Evolutionary conservation across 257 asterid genomes (phyloP).

Genomic region (Apocynum venetum): DNA sequence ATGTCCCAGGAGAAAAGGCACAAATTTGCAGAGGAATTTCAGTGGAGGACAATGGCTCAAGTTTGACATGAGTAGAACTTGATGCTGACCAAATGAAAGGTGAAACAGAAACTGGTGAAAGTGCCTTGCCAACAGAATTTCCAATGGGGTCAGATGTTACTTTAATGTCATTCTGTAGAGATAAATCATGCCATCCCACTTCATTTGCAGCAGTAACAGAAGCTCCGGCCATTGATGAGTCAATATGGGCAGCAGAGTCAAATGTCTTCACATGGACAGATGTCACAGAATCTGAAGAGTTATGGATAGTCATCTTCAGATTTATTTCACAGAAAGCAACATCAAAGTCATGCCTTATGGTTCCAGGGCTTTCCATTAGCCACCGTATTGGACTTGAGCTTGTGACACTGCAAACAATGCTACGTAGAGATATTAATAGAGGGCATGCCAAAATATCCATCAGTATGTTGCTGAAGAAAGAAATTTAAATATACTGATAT

Average conservation of each 20-base stretch:
- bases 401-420: slow-evolving; percentile 40
- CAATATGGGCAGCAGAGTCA: slow-evolving; percentile 34
- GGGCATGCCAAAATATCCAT: neutral
- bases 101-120: slow-evolving; percentile 36
- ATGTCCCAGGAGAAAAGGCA: slow-evolving; percentile 80
- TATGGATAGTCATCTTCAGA: slow-evolving; percentile 57
- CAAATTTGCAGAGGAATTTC: slow-evolving; percentile 65
- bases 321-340: slow-evolving; percentile 59
- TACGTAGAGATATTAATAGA: neutral
- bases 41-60: slow-evolving; percentile 54
- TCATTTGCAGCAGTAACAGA: slow-evolving; percentile 50
- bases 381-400: slow-evolving; percentile 79
- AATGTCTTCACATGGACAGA: slow-evolving; percentile 51
- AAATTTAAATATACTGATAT: neutral
- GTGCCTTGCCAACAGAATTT: slow-evolving; percentile 35
- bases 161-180: slow-evolving; percentile 45
- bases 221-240: slow-evolving; percentile 27
- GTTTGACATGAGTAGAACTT: slow-evolving; percentile 53
- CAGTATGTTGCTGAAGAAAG: neutral
- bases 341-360: slow-evolving; percentile 57
- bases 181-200: slow-evolving; percentile 76
- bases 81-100: slow-evolving; percentile 89
- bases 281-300: slow-evolving; percentile 52
- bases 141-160: slow-evolving; percentile 45
- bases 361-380: slow-evolving; percentile 68